Evolutionary conservation across 164 flowering plant genomes (phyloP).

Genomic region (Vitis rupestris): DNA sequence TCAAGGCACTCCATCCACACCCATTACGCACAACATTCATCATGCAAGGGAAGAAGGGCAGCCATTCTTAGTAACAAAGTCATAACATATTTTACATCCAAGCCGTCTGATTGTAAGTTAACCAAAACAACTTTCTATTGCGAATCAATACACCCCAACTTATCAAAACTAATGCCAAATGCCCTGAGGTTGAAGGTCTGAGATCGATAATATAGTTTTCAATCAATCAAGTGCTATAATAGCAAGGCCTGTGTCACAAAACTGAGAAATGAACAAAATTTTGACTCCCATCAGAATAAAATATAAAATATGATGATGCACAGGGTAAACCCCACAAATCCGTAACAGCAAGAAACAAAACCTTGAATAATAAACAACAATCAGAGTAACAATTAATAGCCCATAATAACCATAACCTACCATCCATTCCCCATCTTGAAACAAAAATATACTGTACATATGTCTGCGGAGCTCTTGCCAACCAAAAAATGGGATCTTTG

Average conservation of each 20-base stretch:
- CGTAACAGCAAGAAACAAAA: constrained; percentile 12
- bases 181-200: too few relatives aligned
- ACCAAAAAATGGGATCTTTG: constrained; percentile 10
- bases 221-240: too few relatives aligned
- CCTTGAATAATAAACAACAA: constrained; percentile 21
- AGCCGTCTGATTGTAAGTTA: too few relatives aligned
- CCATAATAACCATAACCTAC: constrained; percentile 21
- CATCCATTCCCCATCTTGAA: constrained; percentile 17
- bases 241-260: not conserved
- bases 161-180: too few relatives aligned
- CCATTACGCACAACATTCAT: too few relatives aligned
- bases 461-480: constrained; percentile 12
- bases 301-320: constrained; percentile 12
- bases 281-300: not conserved
- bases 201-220: too few relatives aligned
- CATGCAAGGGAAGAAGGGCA: too few relatives aligned
- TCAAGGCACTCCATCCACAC: too few relatives aligned
- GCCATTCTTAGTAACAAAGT: too few relatives aligned
- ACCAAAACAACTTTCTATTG: too few relatives aligned
- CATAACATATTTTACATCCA: too few relatives aligned
- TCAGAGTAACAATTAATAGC: constrained; percentile 8
- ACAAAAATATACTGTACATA: constrained; percentile 34
- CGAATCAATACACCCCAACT: too few relatives aligned
- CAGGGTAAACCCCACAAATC: constrained; percentile 10
- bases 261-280: not conserved